These are phyloP conservation scores for Ustulina deusta DNA, from an alignment of 2,329 filamentous ascomycete species.

Conservation along the genomic window DNA sequence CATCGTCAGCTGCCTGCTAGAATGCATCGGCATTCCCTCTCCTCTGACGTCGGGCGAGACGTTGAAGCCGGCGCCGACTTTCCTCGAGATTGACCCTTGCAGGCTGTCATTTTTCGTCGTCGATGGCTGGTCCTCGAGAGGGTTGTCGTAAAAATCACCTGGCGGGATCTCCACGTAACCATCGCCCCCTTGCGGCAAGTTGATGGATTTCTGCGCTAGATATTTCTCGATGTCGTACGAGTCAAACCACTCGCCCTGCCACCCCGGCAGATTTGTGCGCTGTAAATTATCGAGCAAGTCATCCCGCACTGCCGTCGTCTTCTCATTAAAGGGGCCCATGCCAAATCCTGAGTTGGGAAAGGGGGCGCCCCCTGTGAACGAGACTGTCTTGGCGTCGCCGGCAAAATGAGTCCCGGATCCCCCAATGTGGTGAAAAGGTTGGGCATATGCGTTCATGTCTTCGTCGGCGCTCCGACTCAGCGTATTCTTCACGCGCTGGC, in stretches of 20 bases:
- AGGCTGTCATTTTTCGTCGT: conserved; percentile 9
- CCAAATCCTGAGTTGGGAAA: conserved; percentile 52
- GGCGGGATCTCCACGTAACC: conserved; percentile 69
- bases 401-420: conserved; percentile 75
- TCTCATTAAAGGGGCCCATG: conserved; percentile 62
- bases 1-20: conserved; percentile 1
- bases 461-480: conserved; percentile 53
- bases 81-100: neutral
- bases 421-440: conserved; percentile 74
- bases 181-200: conserved; percentile 74
- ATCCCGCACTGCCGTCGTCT: conserved; percentile 56
- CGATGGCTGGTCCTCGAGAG: conserved; percentile 2
- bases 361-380: conserved; percentile 42
- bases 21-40: conserved; percentile 16
- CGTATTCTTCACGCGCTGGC: conserved; percentile 54
- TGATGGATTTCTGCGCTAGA: conserved; percentile 71
- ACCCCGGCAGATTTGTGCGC: conserved; percentile 68
- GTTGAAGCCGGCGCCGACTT: conserved; percentile 8
- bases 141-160: conserved; percentile 53
- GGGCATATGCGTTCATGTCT: conserved; percentile 68
- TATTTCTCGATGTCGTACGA: conserved; percentile 81
- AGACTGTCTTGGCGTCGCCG: conserved; percentile 48
- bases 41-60: neutral
- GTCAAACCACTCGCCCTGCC: conserved; percentile 82
- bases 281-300: conserved; percentile 61